Evolutionary conservation across 345 rosid genomes (phyloP), one percentile per base, ranked within the genome.

Genomic region (Iberis pinnata): DNA sequence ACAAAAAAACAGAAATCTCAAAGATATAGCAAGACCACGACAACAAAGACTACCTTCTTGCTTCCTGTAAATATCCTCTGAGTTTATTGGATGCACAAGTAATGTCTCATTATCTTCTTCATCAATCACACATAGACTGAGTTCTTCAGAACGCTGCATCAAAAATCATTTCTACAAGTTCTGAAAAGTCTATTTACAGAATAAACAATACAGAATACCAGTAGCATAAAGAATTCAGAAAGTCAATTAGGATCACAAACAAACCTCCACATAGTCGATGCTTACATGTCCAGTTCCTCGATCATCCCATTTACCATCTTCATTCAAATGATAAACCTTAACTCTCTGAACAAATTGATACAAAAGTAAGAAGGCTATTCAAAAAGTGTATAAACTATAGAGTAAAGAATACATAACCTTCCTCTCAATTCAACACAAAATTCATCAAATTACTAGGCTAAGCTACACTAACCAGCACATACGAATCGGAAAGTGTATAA

Each of bases 241-340:
- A 39, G 38, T 59, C 39, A 67, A 25, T n/a, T 5, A 69, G 46
- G 33, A 74, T 36, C 37, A 36, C 37, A 64, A 22, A 70, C 80
- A 67, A 19, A 88, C 99, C 95, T 93, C 97, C 75, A 80, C 19
- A 73, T 71, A 88, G 68, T 93, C 97, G 37, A 93, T 86, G 42
- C 79, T 73, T 13, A 86, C 95, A 62, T 93, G 89, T 64, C 99
- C 99, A 27, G 99, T 93, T 58, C 99, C 99, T 68, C 82, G 99
- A 65, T 93, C 96, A 69, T 88, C 99, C 97, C 99, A 93, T 75
- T 86, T 93, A 52, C 97, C 97, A 75, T 86, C 86, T 35, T 83
- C 94, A 43, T 70, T 83, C 56, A 93, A 68, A 63, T 89, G 95
- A 61, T 93, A 93, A 18, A 93, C 87, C 73, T 93, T 93, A 66